Evolutionary conservation across 768 basidiomycete species (phyloP).

Genomic region (Trametes gibbosa): DNA sequence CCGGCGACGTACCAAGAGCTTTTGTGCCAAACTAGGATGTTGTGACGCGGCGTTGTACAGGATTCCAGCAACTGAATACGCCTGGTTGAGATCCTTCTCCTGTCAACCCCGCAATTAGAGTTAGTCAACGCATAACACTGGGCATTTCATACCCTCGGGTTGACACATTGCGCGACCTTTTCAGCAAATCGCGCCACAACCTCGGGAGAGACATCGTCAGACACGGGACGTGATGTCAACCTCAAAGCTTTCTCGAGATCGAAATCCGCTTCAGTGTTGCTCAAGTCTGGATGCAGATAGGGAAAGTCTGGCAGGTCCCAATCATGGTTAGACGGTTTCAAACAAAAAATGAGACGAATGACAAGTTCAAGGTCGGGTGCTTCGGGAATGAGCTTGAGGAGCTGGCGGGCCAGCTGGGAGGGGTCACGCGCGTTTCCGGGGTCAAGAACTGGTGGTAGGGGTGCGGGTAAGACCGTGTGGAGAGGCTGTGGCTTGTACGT

Average conservation of each 20-base stretch:
- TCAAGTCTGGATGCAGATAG: conserved; percentile 61
- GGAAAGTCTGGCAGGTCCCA: conserved; percentile 78
- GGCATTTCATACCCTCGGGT: conserved; percentile 47
- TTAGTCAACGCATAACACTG: too few relatives aligned
- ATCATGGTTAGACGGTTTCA: conserved; percentile 76
- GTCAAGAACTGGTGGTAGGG: conserved; percentile 54
- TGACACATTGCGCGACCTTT: conserved; percentile 52
- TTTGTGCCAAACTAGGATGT: conserved; percentile 42
- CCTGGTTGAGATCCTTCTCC: conserved; percentile 50
- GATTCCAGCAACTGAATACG: conserved; percentile 60
- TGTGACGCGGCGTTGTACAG: conserved; percentile 67
- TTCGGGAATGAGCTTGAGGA: conserved; percentile 60
- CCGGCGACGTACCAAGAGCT: conserved; percentile 45
- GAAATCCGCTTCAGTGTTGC: conserved; percentile 46
- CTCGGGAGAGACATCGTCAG: conserved; percentile 52
- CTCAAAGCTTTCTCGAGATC: conserved; percentile 58
- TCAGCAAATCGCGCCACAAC: conserved; percentile 52
- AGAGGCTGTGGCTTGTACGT: conserved; percentile 44
- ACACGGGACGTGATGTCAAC: conserved; percentile 54
- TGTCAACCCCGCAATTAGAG: background rate
- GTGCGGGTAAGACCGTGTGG: conserved; percentile 32
- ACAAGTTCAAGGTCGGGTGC: conserved; percentile 63
- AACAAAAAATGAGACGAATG: conserved; percentile 72
- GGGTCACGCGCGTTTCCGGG: conserved; percentile 61
- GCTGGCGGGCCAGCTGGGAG: conserved; percentile 54